phyloP scores from a whole-genome alignment of 2,329 filamentous ascomycete genomes.

The Ophiostoma novo-ulmi region DNA sequence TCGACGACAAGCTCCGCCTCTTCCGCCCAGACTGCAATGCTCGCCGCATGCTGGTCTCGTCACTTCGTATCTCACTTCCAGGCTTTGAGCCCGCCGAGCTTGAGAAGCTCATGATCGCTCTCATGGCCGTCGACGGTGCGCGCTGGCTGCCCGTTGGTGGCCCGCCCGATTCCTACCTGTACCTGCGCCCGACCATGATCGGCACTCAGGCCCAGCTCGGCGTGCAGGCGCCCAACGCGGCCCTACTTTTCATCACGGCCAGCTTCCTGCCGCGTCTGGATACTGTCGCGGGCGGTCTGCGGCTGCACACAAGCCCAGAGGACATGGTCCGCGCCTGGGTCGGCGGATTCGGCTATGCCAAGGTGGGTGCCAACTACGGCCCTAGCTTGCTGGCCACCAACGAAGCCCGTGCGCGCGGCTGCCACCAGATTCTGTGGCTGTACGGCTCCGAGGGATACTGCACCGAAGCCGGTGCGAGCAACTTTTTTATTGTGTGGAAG shows the following conservation, averaged over 20 bases:
- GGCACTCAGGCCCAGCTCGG: slow-evolving; percentile 75
- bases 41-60: slow-evolving; percentile 56
- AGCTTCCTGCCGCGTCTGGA: slow-evolving; percentile 57
- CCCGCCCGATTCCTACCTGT: slow-evolving; percentile 66
- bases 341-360: slow-evolving; percentile 86
- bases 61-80: slow-evolving; percentile 66
- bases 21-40: slow-evolving; percentile 74
- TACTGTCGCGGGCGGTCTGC: slow-evolving; percentile 54
- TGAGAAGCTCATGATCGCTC: slow-evolving; percentile 65
- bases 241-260: slow-evolving; percentile 80
- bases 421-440: slow-evolving; percentile 89
- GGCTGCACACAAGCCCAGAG: slow-evolving; percentile 70
- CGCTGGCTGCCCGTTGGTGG: slow-evolving; percentile 65
- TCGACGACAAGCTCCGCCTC: slow-evolving; percentile 66
- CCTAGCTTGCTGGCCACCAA: slow-evolving; percentile 72
- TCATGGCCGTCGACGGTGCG: slow-evolving; percentile 66
- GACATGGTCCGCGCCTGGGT: slow-evolving; percentile 90
- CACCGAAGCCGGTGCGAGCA: slow-evolving; percentile 86
- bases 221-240: slow-evolving; percentile 72
- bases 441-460: slow-evolving; percentile 73
- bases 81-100: slow-evolving; percentile 66
- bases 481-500: slow-evolving; percentile 84
- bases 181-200: slow-evolving; percentile 83
- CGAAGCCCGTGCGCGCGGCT: slow-evolving; percentile 68
- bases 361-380: slow-evolving; percentile 91